Evolutionary conservation across 495 filamentous ascomycete species (phyloP).

Genomic region (Tuber calosporum): DNA sequence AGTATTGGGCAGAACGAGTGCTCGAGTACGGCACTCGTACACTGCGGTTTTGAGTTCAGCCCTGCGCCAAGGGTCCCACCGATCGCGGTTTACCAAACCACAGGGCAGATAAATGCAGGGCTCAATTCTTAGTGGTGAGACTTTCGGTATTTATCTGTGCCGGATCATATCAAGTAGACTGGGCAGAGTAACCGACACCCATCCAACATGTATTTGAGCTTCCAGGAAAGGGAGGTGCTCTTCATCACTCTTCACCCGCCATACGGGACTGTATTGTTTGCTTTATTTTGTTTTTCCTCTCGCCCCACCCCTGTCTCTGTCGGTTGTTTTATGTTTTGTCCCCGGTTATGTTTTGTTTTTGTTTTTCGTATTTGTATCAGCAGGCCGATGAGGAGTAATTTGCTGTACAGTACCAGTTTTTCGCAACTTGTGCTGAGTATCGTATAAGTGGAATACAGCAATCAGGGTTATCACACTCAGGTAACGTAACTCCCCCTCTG

Average conservation of each 20-base stretch:
- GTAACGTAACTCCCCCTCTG: not conserved
- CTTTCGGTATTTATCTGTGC: not conserved
- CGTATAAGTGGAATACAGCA: not conserved
- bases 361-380: not conserved
- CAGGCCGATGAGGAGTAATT: not conserved
- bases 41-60: not conserved
- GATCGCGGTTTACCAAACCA: not conserved
- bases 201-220: not conserved
- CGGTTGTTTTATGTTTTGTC: not conserved
- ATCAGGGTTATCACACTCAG: not conserved
- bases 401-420: not conserved
- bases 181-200: not conserved
- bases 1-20: not conserved
- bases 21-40: no score
- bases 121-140: not conserved
- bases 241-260: not conserved
- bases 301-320: not conserved
- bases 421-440: not conserved
- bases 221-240: not conserved
- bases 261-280: not conserved
- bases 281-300: not conserved
- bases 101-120: not conserved
- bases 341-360: not conserved
- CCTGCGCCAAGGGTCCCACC: not conserved
- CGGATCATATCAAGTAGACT: not conserved